Conservation (phyloP, 768 basidiomycete genomes). For the Lactarius deliciosus region DNA sequence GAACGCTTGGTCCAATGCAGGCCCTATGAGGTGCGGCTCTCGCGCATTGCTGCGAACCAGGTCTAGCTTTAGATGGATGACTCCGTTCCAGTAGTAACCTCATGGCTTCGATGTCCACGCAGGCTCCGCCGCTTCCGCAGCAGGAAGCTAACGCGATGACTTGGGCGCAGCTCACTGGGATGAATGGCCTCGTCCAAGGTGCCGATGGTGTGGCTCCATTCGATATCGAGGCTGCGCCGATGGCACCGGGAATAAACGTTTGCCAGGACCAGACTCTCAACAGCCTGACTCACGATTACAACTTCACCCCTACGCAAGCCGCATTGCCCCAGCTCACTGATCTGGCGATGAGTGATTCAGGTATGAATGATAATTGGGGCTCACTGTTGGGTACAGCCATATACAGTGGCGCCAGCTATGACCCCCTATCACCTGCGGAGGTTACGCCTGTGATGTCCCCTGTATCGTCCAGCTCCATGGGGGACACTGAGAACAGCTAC, state of each 20-base stretch:
- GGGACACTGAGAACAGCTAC: not conserved
- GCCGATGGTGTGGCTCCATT: conserved; percentile 16
- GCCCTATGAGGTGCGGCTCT: conserved; percentile 15
- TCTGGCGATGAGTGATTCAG: not conserved
- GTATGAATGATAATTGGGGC: not conserved
- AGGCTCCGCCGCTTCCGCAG: not conserved
- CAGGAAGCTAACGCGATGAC: not conserved
- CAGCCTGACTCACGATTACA: not conserved
- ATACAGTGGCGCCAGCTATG: not conserved
- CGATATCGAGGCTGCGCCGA: not conserved
- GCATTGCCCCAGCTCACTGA: not conserved
- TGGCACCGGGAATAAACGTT: conserved; percentile 11
- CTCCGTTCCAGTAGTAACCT: not conserved
- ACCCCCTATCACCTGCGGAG: conserved; percentile 10
- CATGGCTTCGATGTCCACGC: not conserved
- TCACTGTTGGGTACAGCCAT: not conserved
- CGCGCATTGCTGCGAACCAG: not conserved
- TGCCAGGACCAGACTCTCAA: not conserved
- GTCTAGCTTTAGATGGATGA: conserved; percentile 1
- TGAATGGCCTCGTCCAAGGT: not conserved
- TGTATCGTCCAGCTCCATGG: not conserved
- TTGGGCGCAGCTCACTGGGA: not conserved
- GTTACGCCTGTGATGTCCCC: conserved; percentile 1
- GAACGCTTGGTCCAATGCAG: not conserved
- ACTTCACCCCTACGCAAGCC: not conserved